A percentile compares a stretch with the other conserved stretches of the same genome.
Conservation (phyloP, 768 basidiomycete species). For the Boletus vinaceobasis region DNA sequence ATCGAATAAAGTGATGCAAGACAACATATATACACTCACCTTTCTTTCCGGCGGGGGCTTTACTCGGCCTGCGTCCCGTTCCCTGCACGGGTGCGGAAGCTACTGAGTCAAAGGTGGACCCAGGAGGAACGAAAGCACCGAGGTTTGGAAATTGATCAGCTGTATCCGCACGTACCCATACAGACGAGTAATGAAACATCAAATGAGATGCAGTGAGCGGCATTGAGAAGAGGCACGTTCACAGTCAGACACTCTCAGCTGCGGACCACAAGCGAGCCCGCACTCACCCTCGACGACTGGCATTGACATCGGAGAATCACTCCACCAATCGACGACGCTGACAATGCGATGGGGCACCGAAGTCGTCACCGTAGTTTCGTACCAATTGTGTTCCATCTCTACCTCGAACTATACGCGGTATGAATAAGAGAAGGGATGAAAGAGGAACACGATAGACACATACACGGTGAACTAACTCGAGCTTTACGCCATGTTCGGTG, state of each 20-base stretch:
- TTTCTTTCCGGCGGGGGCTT: slow-evolving; percentile 14
- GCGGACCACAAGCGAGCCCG: neutral
- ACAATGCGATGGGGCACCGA: slow-evolving; percentile 70
- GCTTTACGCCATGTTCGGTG: slow-evolving; percentile 49
- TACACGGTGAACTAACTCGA: slow-evolving; percentile 63
- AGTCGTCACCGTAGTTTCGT: slow-evolving; percentile 84
- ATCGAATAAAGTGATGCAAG: neutral
- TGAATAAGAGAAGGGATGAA: neutral
- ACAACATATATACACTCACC: neutral
- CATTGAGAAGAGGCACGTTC: neutral
- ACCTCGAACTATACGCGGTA: slow-evolving; percentile 63
- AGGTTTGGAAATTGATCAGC: slow-evolving; percentile 23
- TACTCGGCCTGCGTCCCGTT: slow-evolving; percentile 6
- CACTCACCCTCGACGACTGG: slow-evolving; percentile 14
- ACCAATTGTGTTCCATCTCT: slow-evolving; percentile 94
- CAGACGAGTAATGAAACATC: neutral
- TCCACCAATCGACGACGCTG: slow-evolving; percentile 92
- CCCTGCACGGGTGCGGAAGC: slow-evolving; percentile 1
- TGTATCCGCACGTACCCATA: neutral
- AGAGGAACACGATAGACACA: neutral
- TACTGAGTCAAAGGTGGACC: slow-evolving; percentile 16
- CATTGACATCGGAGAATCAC: slow-evolving; percentile 57
- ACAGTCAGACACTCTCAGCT: too few relatives aligned
- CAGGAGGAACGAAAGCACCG: slow-evolving; percentile 22
- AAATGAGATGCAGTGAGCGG: neutral